phyloP scores from a whole-genome alignment of 345 rosid species.

The Salix caprea region DNA sequence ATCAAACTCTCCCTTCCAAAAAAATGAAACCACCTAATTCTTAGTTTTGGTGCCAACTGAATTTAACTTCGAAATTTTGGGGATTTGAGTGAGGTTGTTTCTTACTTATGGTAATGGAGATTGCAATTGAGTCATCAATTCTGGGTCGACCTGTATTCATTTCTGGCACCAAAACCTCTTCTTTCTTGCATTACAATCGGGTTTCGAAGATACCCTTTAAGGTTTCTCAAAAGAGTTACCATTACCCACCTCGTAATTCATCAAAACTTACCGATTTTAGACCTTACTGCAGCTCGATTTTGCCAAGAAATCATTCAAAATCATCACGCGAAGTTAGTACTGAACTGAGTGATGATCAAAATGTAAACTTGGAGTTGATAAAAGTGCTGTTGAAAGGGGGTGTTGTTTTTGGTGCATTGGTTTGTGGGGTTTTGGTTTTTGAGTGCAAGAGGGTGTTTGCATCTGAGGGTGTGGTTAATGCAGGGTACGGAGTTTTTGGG shows the following conservation, averaged over 20 bases:
- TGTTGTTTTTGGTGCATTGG: slow-evolving; percentile 54
- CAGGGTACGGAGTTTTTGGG: slow-evolving; percentile 65
- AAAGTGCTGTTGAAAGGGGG: slow-evolving; percentile 48
- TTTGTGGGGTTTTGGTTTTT: slow-evolving; percentile 52
- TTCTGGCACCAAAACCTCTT: slow-evolving; percentile 23
- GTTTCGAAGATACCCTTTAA: slow-evolving; percentile 30
- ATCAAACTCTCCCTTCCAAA: neutral
- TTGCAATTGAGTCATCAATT: slow-evolving; percentile 48
- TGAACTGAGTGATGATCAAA: slow-evolving; percentile 21
- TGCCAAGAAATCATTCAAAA: slow-evolving; percentile 11
- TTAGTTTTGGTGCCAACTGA: too few relatives aligned
- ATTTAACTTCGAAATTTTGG: neutral
- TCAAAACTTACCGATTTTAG: slow-evolving; percentile 19
- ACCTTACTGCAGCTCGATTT: slow-evolving; percentile 15
- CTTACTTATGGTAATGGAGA: slow-evolving; percentile 22
- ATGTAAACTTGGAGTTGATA: slow-evolving; percentile 27
- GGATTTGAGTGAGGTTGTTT: neutral
- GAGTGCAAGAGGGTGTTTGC: slow-evolving; percentile 64
- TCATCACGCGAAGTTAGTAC: slow-evolving; percentile 20
- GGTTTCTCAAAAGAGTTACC: slow-evolving; percentile 21
- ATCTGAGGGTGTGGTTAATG: slow-evolving; percentile 57
- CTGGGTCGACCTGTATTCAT: slow-evolving; percentile 36
- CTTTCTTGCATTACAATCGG: slow-evolving; percentile 27
- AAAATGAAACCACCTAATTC: too few relatives aligned
- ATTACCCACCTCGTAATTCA: slow-evolving; percentile 19